Base-by-base conservation (phyloP, 768 basidiomycete genomes). In the Leucocoprinus leucothites region DNA sequence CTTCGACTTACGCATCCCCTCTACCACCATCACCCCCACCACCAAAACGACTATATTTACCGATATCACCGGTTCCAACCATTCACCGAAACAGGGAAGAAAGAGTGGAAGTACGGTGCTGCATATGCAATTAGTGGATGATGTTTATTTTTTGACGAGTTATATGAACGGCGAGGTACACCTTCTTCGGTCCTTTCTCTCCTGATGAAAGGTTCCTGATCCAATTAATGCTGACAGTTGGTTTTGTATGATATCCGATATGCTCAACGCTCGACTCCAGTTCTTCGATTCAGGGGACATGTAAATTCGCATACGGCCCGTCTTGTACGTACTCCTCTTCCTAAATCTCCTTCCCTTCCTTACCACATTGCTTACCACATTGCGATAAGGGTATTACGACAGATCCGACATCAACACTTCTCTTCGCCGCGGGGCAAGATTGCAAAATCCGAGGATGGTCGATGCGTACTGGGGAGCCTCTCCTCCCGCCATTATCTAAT, bases 371-470 rank as follows among this genome's bases (percentile, higher is more conserved):
- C 3, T 42, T 31, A 6, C 45, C 44, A 31, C 31, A 24, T 7
- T 46, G 22, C 14, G 7, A 28, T 21, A 18, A 91, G 89, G 87
- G 87, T 4, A 72, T 89, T 5, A 71, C 79, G 1, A 62, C 82
- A 16, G 87, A 89, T 59, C 78, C 82, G 0, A 57, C 66, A 7
- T 74, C 85, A 46, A 72, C 80, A 25, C 78, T 85, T 48, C 63
- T 92, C 16, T 88, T 88, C 56, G 84, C 85, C 8, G 85, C 85
- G 0, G 88, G 88, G 9, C 78, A 83, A 58, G 89, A 92, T 66
- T 59, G 69, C 41, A 75, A 74, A 28, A 77, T 91, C 56, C 81
- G 86, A 21, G 79, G 77, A 2, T 91, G 89, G 89, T 87, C 86
- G 9, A 65, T 91, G 8, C 74, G 67, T 14, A 79, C 77, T 7